Evolutionary conservation across 73 alveolate genomes (phyloP).

Genomic region (Uronychia setigera): DNA sequence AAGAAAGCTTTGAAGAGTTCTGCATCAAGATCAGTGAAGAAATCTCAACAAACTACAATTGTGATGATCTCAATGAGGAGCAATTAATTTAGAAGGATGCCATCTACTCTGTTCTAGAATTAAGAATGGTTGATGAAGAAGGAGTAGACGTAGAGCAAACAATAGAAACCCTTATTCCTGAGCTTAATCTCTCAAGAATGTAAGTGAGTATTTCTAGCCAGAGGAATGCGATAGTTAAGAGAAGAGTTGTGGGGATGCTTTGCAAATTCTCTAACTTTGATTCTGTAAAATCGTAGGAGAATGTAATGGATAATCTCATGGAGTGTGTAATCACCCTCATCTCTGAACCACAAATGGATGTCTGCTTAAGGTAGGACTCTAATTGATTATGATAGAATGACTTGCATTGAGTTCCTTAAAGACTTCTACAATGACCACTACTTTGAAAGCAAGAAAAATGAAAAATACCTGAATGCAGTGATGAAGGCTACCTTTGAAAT

Average conservation of each 20-base stretch:
- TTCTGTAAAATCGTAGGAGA: not conserved
- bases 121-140: constrained; percentile 25
- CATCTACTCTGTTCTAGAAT: constrained; percentile 26
- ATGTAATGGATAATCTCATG: constrained; percentile 20
- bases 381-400: constrained; percentile 21
- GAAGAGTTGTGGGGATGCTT: constrained; percentile 22
- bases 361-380: constrained; percentile 23
- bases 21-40: constrained; percentile 8
- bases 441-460: constrained; percentile 18
- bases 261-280: constrained; percentile 37
- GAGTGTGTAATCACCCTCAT: constrained; percentile 19
- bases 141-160: constrained; percentile 5
- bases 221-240: constrained; percentile 28
- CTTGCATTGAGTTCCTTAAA: constrained; percentile 46
- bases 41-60: not conserved
- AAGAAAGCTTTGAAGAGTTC: constrained; percentile 13
- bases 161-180: not conserved
- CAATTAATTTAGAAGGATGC: constrained; percentile 26
- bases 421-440: constrained; percentile 32
- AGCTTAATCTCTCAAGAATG: constrained; percentile 1
- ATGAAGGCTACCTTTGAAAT: not conserved
- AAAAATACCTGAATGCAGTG: constrained; percentile 14
- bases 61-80: not conserved
- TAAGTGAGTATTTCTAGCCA: not conserved
- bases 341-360: constrained; percentile 26